Conservation (phyloP, 192 early-diverging fungal genomes). For the Umbelopsis sp. region DNA sequence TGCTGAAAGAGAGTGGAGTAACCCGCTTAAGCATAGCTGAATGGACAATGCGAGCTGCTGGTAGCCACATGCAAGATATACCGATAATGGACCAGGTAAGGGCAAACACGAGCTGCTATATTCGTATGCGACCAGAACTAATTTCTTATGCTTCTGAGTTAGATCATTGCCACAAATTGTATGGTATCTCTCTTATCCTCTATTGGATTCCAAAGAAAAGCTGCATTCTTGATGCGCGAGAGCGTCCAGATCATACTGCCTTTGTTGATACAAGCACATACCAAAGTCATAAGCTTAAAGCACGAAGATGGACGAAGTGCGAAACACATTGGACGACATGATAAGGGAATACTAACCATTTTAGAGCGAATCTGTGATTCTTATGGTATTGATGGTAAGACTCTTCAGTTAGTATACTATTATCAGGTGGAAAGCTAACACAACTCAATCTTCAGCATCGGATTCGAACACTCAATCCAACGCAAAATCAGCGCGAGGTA, state of each 20-base stretch:
- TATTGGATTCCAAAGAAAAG: constrained; percentile 36
- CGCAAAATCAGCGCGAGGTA: background rate
- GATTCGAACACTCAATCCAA: background rate
- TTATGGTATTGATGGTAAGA: constrained; percentile 63
- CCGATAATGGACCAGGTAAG: constrained; percentile 59
- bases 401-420: background rate
- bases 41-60: constrained; percentile 66
- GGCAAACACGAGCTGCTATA: background rate
- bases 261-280: constrained; percentile 32
- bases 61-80: constrained; percentile 53
- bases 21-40: constrained; percentile 57
- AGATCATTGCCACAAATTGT: constrained; percentile 34
- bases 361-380: constrained; percentile 70
- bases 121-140: background rate
- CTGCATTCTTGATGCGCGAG: constrained; percentile 35
- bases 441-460: background rate
- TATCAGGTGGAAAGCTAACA: background rate
- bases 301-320: background rate
- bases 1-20: constrained; percentile 40
- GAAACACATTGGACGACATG: constrained; percentile 5
- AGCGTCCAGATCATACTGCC: constrained; percentile 33
- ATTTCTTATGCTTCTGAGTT: background rate
- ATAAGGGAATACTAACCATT: constrained; percentile 62
- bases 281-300: background rate
- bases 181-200: constrained; percentile 32